Base-by-base conservation (phyloP, 2,329 filamentous ascomycete species). In the Claviceps sp. region DNA sequence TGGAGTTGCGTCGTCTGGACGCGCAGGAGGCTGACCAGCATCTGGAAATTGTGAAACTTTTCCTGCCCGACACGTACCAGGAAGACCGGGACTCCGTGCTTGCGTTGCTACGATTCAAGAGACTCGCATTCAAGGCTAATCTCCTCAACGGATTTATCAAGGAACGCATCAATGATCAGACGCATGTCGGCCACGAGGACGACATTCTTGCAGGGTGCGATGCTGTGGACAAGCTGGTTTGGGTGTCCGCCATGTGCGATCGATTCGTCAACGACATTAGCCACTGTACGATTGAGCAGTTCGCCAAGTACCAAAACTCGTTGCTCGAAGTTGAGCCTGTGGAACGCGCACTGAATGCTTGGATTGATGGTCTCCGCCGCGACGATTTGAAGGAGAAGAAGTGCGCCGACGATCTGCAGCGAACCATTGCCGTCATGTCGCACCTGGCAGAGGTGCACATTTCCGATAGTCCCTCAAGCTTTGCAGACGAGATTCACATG, bases 241-340 rank as follows among this genome's bases (percentile, higher is more conserved):
- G 86, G 83, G 83, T 97, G 52, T 77, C 82, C 11, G 79, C 80
- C 44, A 88, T 93, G 76, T 94, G 88, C 61, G 82, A 87, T 56
- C 85, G 88, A 39, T 93, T 96, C 59, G 81, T 86, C 64, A 85
- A 82, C 54, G 83, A 86, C 54, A 88, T 96, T 60, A 83, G 78
- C 58, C 80, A 82, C 58, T 94, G 88, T 67, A 83, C 85, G 2
- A 73, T 86, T 1, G 82, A 87, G 47, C 80, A 88, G 53, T 97
- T 97, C 64, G 77, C 78, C 45, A 81, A 75, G 56, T 93, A 88
- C 58, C 85, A 88, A 60, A 83, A 84, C 43, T 86, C 89, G 2
- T 68, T 93, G 53, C 87, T 88, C 59, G 93, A 97, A 66, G 74
- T 97, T 49, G 88, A 95, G 63, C 88, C 90, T 0, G 88, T 97